Conservation (phyloP, 495 filamentous ascomycete genomes). For the Penicillium ucsense region DNA sequence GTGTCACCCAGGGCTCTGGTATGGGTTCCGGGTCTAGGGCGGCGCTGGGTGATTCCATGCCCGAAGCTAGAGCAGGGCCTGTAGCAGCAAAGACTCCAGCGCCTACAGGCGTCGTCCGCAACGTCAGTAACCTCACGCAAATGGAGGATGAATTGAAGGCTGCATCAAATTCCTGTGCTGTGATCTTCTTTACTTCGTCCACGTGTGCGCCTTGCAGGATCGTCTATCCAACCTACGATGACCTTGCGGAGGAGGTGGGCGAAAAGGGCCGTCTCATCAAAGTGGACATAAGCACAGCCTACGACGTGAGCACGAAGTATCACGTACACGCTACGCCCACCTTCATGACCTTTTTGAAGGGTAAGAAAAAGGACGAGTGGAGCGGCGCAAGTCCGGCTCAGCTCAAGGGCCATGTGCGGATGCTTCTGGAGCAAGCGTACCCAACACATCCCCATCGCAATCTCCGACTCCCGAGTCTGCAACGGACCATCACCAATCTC, state of each 20-base stretch:
- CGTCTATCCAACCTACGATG: constrained; percentile 75
- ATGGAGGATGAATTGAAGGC: constrained; percentile 50
- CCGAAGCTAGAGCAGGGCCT: constrained; percentile 14
- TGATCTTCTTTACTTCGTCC: constrained; percentile 87
- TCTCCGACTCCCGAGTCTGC: constrained; percentile 60
- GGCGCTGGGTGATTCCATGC: background rate
- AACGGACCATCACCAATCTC: constrained; percentile 49
- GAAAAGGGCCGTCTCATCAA: constrained; percentile 67
- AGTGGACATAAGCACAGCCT: constrained; percentile 62
- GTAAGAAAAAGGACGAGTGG: constrained; percentile 71
- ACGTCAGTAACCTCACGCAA: constrained; percentile 43
- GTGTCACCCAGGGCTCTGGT: constrained; percentile 48
- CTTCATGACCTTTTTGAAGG: constrained; percentile 79
- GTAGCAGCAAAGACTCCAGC: constrained; percentile 6
- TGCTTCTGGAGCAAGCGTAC: constrained; percentile 67
- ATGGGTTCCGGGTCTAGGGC: constrained; percentile 6
- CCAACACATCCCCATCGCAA: constrained; percentile 67
- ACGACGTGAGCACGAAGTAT: constrained; percentile 58
- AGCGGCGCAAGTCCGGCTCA: constrained; percentile 59
- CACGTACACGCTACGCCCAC: constrained; percentile 72
- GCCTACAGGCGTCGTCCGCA: constrained; percentile 32
- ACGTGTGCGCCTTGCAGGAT: constrained; percentile 80
- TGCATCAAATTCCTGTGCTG: constrained; percentile 57
- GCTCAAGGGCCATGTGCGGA: constrained; percentile 60
- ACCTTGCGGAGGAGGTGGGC: constrained; percentile 67